These are phyloP conservation scores for Ustilago tritici DNA, from an alignment of 1,284 basidiomycete species.

Conservation along the genomic window DNA sequence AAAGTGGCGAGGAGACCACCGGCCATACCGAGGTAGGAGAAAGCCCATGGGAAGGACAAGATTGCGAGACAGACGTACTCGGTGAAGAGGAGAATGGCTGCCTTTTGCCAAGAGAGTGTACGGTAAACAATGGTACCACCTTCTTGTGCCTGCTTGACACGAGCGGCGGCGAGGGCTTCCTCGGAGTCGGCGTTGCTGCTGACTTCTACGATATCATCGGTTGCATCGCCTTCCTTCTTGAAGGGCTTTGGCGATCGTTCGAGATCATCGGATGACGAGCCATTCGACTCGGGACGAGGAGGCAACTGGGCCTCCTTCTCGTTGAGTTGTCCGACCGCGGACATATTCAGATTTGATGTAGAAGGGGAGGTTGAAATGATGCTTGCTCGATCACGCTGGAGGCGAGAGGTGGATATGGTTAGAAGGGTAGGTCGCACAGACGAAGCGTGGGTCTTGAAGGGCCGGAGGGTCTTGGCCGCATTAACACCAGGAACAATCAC, in stretches of 20 bases:
- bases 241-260: slow-evolving; percentile 18
- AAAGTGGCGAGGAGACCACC: slow-evolving; percentile 62
- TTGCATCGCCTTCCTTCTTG: slow-evolving; percentile 27
- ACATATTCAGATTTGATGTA: slow-evolving; percentile 30
- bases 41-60: slow-evolving; percentile 61
- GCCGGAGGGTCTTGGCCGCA: neutral
- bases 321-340: slow-evolving; percentile 21
- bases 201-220: slow-evolving; percentile 23
- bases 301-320: slow-evolving; percentile 27
- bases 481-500: slow-evolving; percentile 9
- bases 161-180: slow-evolving; percentile 19
- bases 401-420: slow-evolving; percentile 5
- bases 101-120: slow-evolving; percentile 61
- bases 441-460: neutral
- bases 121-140: slow-evolving; percentile 54
- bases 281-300: slow-evolving; percentile 17
- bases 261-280: slow-evolving; percentile 40
- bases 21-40: slow-evolving; percentile 60
- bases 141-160: slow-evolving; percentile 46
- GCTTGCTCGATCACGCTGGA: neutral
- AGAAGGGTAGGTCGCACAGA: neutral
- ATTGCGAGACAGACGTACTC: slow-evolving; percentile 66
- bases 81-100: slow-evolving; percentile 55
- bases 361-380: neutral
- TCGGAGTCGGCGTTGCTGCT: slow-evolving; percentile 39